These are phyloP conservation scores for Neofusicoccum parvum DNA, from an alignment of 2,329 filamentous ascomycete genomes.

Conservation along the genomic window DNA sequence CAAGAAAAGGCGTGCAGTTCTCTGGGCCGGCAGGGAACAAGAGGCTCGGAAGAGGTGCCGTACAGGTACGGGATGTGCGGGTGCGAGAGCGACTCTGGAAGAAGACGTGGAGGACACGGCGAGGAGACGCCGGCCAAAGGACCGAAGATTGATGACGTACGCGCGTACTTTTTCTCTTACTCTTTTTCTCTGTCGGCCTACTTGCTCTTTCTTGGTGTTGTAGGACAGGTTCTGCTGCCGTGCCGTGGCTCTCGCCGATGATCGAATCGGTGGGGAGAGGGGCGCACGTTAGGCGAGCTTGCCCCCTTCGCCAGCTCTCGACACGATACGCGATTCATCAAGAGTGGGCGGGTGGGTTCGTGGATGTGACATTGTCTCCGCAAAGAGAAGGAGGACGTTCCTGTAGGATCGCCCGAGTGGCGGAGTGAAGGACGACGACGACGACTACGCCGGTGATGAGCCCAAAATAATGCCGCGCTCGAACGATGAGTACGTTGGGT, in stretches of 20 bases:
- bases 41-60: neutral
- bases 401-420: constrained; percentile 1
- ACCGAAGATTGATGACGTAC: constrained; percentile 1
- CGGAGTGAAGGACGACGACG: neutral
- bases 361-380: neutral
- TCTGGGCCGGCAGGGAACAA: neutral
- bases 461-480: constrained; percentile 13
- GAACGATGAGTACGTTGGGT: neutral
- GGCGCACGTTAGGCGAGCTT: neutral
- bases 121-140: neutral
- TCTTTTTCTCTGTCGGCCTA: neutral
- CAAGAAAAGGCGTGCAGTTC: neutral
- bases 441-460: neutral
- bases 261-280: neutral
- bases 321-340: constrained; percentile 16
- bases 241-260: neutral
- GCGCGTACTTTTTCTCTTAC: neutral
- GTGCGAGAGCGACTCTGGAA: neutral
- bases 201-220: neutral
- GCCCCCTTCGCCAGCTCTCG: neutral
- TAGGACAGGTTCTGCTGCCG: neutral
- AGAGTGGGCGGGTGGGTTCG: neutral
- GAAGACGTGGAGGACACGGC: neutral
- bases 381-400: neutral
- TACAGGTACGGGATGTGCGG: too few relatives aligned